Evolutionary conservation across 2,329 filamentous ascomycete genomes (phyloP).

Genomic region (Paraphoma chrysanthemicola): DNA sequence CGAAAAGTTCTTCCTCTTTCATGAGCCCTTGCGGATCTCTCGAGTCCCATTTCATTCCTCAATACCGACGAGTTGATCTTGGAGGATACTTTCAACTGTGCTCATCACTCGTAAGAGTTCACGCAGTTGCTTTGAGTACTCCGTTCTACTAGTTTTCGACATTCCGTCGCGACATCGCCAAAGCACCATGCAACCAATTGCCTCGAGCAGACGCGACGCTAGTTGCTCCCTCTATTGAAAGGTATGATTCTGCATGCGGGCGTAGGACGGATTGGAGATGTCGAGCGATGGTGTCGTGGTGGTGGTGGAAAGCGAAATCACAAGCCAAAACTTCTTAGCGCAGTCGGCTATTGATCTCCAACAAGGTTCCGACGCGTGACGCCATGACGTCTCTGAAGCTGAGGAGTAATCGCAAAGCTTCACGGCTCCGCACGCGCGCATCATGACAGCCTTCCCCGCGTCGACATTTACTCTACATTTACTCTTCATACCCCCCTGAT

Average conservation of each 20-base stretch:
- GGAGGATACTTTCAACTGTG: slow-evolving; percentile 42
- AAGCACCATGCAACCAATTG: background rate
- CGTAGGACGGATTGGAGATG: background rate
- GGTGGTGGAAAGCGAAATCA: slow-evolving; percentile 9
- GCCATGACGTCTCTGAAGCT: slow-evolving; percentile 26
- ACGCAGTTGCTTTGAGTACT: slow-evolving; percentile 41
- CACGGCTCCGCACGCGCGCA: slow-evolving; percentile 12
- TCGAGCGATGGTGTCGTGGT: slow-evolving; percentile 3
- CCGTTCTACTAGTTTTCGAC: slow-evolving; percentile 6
- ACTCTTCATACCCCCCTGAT: background rate
- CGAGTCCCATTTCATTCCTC: background rate
- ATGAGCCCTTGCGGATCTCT: background rate
- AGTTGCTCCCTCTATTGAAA: no score
- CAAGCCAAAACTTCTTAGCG: slow-evolving; percentile 15
- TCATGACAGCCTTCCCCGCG: slow-evolving; percentile 32
- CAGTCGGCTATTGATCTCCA: background rate
- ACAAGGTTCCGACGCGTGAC: slow-evolving; percentile 12
- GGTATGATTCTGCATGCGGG: no score
- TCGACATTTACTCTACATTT: slow-evolving; percentile 10
- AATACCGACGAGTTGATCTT: slow-evolving; percentile 10
- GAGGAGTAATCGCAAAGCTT: slow-evolving; percentile 12
- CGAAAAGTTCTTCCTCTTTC: background rate
- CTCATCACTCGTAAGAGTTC: slow-evolving; percentile 33
- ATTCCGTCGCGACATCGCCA: background rate
- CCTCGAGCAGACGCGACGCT: no score